Evolutionary conservation across 2,329 filamentous ascomycete species (phyloP), one percentile per base, ranked within the genome.

Genomic region (Colletotrichum simmondsii): DNA sequence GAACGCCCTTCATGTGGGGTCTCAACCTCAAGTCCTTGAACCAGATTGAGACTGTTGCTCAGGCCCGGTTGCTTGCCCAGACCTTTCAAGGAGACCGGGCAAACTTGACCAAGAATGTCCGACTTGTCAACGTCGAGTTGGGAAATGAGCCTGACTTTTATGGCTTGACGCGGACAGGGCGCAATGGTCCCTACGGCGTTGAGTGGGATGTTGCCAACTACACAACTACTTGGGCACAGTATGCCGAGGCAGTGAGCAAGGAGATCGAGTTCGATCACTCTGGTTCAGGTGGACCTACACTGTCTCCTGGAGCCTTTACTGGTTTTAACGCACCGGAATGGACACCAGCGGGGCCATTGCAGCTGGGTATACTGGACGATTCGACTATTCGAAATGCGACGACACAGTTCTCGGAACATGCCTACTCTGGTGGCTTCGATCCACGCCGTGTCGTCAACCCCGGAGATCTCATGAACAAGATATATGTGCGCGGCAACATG

Each of bases 61-160:
- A 66, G 6, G 63, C 54, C 28, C 54, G 24, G 3, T n/a, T 66
- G 4, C 26, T 66, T 8, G 63, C 53, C 16, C 53, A 57, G 24
- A 16, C 46, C 7, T 66, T 66, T 16, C 63, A 58, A 49, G 63
- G 63, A 14, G 30, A 32, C 26, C 32, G 63, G 2, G 24, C 19
- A 1, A 35, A 35, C 26, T 46, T 52, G 24, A 52, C 35, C 12
- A 58, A 49, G 12, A 12, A 58, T 30, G 63, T 65, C 1, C 35
- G 16, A 8, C 63, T 65, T 30, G 19, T 52, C 19, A 37, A 66
- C 8, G 54, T 66, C 8, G 63, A 66, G 10, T 4, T 66, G 2
- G 63, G 63, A 2, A 66, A 66, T 19, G 64, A 58, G 28, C 63
- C 53, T n/a, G 63, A 65, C 53, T 58, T 58, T n/a, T 65, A 52